Conservation (phyloP, 2,329 filamentous ascomycete species). For the Cercospora zeae-maydis region DNA sequence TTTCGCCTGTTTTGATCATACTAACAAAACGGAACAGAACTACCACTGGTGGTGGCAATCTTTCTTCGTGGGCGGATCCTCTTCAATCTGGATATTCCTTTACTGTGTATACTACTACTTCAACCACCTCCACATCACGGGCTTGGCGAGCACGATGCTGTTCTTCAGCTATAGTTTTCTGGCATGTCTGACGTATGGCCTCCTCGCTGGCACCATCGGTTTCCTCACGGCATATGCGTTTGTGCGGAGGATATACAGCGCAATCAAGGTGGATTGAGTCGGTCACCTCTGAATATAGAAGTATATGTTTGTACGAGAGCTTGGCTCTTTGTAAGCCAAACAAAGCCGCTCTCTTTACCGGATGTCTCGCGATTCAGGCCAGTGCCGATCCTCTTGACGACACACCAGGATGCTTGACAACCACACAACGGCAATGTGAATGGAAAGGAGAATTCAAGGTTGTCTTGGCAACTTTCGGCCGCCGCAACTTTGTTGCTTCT, state of each 20-base stretch:
- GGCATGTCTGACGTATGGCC: slow-evolving; percentile 74
- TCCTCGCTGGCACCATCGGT: slow-evolving; percentile 78
- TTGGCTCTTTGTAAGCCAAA: background rate
- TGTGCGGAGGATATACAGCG: slow-evolving; percentile 72
- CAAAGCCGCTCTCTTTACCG: no score
- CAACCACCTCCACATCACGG: slow-evolving; percentile 73
- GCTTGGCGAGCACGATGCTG: slow-evolving; percentile 72
- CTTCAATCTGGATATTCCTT: slow-evolving; percentile 74
- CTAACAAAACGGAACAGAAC: slow-evolving; percentile 50
- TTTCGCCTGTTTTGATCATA: background rate
- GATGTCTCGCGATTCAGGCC: background rate
- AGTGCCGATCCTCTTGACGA: background rate
- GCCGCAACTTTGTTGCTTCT: no score
- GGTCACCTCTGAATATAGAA: background rate
- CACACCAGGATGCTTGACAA: background rate
- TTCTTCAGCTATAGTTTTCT: slow-evolving; percentile 85
- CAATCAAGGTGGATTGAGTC: slow-evolving; percentile 39
- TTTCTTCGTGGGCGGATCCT: slow-evolving; percentile 73
- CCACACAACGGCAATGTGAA: background rate
- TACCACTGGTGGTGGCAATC: slow-evolving; percentile 93
- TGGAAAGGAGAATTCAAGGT: no score
- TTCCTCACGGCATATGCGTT: slow-evolving; percentile 83
- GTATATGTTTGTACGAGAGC: background rate
- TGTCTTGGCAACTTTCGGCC: no score
- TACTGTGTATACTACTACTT: slow-evolving; percentile 85